These are phyloP conservation scores for Bipolaris bicolor DNA, from an alignment of 2,329 filamentous ascomycete species.

Conservation along the genomic window DNA sequence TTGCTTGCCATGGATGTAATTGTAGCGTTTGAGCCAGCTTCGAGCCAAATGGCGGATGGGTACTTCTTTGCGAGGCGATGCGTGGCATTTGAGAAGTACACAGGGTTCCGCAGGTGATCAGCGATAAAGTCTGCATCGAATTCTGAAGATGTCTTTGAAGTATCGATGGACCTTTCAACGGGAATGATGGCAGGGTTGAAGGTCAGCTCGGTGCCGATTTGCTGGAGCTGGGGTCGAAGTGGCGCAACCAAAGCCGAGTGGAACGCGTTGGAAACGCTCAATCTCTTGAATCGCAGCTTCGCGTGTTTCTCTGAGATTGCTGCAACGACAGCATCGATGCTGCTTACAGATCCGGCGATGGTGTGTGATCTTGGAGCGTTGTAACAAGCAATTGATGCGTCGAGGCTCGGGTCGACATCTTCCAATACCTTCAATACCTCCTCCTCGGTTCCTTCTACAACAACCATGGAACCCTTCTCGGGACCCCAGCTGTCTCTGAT, in stretches of 20 bases:
- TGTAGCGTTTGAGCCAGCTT: constrained; percentile 30
- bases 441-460: constrained; percentile 7
- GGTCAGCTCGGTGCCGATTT: constrained; percentile 30
- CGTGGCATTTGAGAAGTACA: constrained; percentile 54
- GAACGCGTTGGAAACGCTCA: constrained; percentile 30
- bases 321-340: constrained; percentile 23
- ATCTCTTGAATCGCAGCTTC: constrained; percentile 18
- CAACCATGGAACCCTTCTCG: constrained; percentile 48
- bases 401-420: constrained; percentile 3
- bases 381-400: constrained; percentile 53
- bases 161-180: constrained; percentile 28
- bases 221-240: constrained; percentile 21
- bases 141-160: background rate
- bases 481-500: constrained; percentile 44
- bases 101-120: constrained; percentile 52
- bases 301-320: background rate
- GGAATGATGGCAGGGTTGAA: constrained; percentile 44
- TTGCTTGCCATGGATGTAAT: constrained; percentile 37
- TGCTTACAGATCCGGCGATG: constrained; percentile 37
- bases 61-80: constrained; percentile 44
- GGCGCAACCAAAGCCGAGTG: constrained; percentile 35
- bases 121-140: constrained; percentile 11
- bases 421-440: constrained; percentile 1
- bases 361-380: constrained; percentile 49
- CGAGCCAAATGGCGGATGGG: constrained; percentile 26